Evolutionary conservation across 2,329 filamentous ascomycete species (phyloP), one percentile per base, ranked within the genome.

Genomic region (Cytospora schulzeri): DNA sequence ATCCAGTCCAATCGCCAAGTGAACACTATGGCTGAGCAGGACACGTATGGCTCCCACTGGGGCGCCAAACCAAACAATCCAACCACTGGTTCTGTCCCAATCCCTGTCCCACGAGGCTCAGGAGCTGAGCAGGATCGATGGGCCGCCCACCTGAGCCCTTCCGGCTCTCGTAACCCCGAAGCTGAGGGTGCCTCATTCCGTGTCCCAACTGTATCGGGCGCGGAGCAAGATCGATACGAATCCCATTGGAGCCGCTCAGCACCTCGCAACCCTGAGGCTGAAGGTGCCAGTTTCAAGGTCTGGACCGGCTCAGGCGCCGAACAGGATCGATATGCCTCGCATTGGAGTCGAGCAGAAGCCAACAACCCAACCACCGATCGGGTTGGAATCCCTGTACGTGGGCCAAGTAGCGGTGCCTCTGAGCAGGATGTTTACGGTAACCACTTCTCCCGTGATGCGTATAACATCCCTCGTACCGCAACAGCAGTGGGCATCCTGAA

Each of bases 401-500:
- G 35, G 4, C 65, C 65, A 5, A 45, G 31, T 19, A 48, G 64
- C 9, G 62, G 62, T 6, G 14, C 2, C 14, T 28, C 65, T 4
- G 62, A 67, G 51, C 65, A 67, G 29, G 62, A 67, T 1, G 38
- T 62, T 53, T 70, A 68, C 17, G 60, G 52, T 38, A 52, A 53
- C 35, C 69, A 65, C 28, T 64, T 70, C 41, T 62, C 17, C 50
- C 58, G 58, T 31, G 57, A 56, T 29, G 54, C 33, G 52, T 70
- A 51, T 48, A 66, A 17, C 26, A 64, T 26, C 48, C 68, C 56
- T 41, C 66, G 14, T 51, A 69, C 57, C 22, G 28, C 52, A 6
- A 67, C 62, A 11, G 38, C 65, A 1, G 72, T 86, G 9, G 84
- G 84, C 12, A 81, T 87, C 56, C 69, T 86, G 26, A 80, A 79